These are phyloP conservation scores for Cardamine occulta DNA, from an alignment of 345 rosid species.

Conservation along the genomic window DNA sequence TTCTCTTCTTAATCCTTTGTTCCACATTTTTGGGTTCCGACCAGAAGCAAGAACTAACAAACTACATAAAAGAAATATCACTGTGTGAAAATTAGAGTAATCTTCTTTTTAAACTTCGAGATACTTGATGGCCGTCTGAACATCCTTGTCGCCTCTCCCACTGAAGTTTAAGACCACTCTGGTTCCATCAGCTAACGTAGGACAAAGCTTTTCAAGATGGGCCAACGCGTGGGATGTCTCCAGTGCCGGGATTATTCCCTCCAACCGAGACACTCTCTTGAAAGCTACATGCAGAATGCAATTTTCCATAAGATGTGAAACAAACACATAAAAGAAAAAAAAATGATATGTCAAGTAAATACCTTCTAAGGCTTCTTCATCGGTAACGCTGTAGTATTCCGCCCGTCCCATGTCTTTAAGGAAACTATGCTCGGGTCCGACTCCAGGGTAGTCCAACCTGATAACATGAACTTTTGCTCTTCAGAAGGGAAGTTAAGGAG, in stretches of 20 bases:
- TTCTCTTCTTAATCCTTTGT: slow-evolving; percentile 8
- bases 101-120: slow-evolving; percentile 51
- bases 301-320: neutral
- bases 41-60: slow-evolving; percentile 12
- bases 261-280: slow-evolving; percentile 79
- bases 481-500: neutral
- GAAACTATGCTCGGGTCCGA: slow-evolving; percentile 98
- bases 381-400: slow-evolving; percentile 79
- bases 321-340: neutral
- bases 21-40: neutral
- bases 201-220: slow-evolving; percentile 83
- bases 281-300: slow-evolving; percentile 57
- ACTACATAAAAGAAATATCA: neutral
- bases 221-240: slow-evolving; percentile 95
- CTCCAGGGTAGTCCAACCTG: slow-evolving; percentile 99
- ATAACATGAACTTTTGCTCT: slow-evolving; percentile 4
- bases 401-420: slow-evolving; percentile 86
- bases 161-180: slow-evolving; percentile 87
- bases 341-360: neutral
- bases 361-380: slow-evolving; percentile 96
- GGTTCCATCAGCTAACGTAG: slow-evolving; percentile 67
- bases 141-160: slow-evolving; percentile 96
- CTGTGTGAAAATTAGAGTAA: slow-evolving; percentile 14
- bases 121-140: slow-evolving; percentile 79
- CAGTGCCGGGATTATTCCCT: slow-evolving; percentile 91